phyloP scores from a whole-genome alignment of 1,284 basidiomycete genomes.

The Tylopilus sp. region DNA sequence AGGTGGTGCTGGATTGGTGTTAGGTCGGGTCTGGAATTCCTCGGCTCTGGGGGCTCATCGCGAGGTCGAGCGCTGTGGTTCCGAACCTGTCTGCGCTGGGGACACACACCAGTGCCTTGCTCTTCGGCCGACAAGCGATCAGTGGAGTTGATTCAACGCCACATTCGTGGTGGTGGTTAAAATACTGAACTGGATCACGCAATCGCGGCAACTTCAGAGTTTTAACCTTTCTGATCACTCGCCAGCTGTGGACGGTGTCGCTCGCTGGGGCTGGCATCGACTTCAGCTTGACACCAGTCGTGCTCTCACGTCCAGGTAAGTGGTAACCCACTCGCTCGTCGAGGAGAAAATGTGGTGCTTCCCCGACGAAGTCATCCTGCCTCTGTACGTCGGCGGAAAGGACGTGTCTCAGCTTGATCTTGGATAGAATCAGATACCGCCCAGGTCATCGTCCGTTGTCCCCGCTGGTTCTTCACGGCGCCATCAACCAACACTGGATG shows the following conservation, averaged over 20 bases:
- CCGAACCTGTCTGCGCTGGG: slow-evolving; percentile 2
- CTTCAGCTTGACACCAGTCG: no score
- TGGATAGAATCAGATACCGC: slow-evolving; percentile 2
- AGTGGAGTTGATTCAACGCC: not conserved
- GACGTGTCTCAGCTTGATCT: not conserved
- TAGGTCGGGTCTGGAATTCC: slow-evolving; percentile 16
- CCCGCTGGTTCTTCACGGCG: slow-evolving; percentile 12
- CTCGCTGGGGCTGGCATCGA: not conserved
- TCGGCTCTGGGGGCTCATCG: slow-evolving; percentile 15
- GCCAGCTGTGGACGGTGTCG: not conserved
- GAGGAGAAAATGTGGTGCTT: not conserved
- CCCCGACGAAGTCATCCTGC: not conserved
- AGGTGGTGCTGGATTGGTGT: not conserved
- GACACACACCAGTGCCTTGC: not conserved
- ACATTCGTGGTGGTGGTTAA: not conserved
- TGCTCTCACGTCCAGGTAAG: slow-evolving; percentile 1
- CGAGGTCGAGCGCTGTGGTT: slow-evolving; percentile 7
- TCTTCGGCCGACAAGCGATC: slow-evolving; percentile 3
- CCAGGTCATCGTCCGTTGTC: slow-evolving; percentile 18
- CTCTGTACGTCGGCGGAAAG: not conserved
- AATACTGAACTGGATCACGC: not conserved
- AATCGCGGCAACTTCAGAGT: slow-evolving; percentile 17
- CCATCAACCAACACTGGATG: slow-evolving; percentile 13
- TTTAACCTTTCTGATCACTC: slow-evolving; percentile 23
- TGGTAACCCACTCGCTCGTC: not conserved